A percentile compares a stretch with the other conserved stretches of the same genome.
phyloP scores from a whole-genome alignment of 1,284 basidiomycete species.

The Apiotrichum laibachii region DNA sequence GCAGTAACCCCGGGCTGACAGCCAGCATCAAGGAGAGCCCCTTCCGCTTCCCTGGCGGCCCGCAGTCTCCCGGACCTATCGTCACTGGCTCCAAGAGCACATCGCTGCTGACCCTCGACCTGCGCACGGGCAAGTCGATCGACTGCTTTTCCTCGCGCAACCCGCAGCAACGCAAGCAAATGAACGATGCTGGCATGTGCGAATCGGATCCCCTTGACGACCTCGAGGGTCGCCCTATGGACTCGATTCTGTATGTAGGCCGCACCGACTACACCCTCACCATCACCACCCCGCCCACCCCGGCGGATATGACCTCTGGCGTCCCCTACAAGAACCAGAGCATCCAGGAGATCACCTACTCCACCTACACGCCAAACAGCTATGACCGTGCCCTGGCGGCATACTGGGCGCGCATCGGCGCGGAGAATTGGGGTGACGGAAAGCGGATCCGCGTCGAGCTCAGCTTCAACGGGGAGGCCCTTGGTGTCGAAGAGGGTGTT shows the following conservation, averaged over 20 bases:
- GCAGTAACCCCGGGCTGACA: neutral
- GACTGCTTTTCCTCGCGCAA: conserved; percentile 42
- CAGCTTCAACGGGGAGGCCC: conserved; percentile 44
- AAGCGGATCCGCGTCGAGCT: conserved; percentile 45
- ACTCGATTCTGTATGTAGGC: conserved; percentile 43
- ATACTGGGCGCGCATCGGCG: conserved; percentile 41
- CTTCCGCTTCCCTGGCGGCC: conserved; percentile 48
- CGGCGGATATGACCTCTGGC: conserved; percentile 5
- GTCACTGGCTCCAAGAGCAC: conserved; percentile 51
- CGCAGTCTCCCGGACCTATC: conserved; percentile 29
- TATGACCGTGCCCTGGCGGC: conserved; percentile 47
- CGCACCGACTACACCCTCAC: conserved; percentile 47
- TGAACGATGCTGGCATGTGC: conserved; percentile 17
- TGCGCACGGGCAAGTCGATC: conserved; percentile 47
- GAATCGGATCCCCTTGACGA: conserved; percentile 43
- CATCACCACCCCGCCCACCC: conserved; percentile 29
- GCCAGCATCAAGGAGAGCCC: conserved; percentile 46
- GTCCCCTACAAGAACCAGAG: conserved; percentile 18
- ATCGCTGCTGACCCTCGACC: conserved; percentile 47
- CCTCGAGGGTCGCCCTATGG: conserved; percentile 35
- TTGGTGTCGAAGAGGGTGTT: conserved; percentile 42
- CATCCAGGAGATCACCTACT: conserved; percentile 46
- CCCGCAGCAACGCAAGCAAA: neutral
- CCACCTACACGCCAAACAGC: conserved; percentile 49
- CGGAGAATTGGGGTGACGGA: conserved; percentile 19